Percentiles rank a stretch among this genome's conserved stretches.
Conservation (phyloP, 2,329 filamentous ascomycete genomes). For the Neofusicoccum cordaticola region DNA sequence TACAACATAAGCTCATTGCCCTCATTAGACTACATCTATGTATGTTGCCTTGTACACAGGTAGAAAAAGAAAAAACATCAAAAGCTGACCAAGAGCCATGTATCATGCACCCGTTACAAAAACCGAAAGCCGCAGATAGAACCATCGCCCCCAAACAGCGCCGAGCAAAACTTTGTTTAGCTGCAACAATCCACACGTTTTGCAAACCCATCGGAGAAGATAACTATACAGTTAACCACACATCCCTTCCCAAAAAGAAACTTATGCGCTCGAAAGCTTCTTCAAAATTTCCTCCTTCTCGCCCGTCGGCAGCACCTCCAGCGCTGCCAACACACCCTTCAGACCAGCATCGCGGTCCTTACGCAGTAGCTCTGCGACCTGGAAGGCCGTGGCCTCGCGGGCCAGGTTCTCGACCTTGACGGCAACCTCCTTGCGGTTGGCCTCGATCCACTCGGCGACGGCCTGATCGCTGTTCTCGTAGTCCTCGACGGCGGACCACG, state of each 20-base stretch:
- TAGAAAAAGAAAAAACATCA: too few relatives aligned
- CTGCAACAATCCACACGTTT: too few relatives aligned
- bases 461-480: conserved; percentile 77
- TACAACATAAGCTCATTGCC: too few relatives aligned
- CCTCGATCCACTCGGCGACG: conserved; percentile 94
- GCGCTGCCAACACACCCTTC: conserved; percentile 80
- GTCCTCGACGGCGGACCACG: conserved; percentile 76
- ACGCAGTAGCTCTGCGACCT: conserved; percentile 67
- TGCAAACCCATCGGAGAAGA: background rate
- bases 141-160: background rate
- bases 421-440: conserved; percentile 79
- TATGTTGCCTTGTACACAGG: too few relatives aligned
- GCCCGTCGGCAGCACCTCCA: conserved; percentile 80
- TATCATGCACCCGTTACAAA: background rate
- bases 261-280: conserved; percentile 34
- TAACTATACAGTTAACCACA: background rate
- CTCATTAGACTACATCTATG: too few relatives aligned
- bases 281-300: conserved; percentile 83
- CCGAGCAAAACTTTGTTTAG: too few relatives aligned
- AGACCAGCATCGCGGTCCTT: conserved; percentile 67
- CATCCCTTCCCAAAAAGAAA: background rate
- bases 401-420: conserved; percentile 83
- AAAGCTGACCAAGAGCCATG: background rate
- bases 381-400: conserved; percentile 66
- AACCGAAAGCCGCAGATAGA: background rate